phyloP scores from a whole-genome alignment of 208 protist species.

The Leishmania martiniquensis region DNA sequence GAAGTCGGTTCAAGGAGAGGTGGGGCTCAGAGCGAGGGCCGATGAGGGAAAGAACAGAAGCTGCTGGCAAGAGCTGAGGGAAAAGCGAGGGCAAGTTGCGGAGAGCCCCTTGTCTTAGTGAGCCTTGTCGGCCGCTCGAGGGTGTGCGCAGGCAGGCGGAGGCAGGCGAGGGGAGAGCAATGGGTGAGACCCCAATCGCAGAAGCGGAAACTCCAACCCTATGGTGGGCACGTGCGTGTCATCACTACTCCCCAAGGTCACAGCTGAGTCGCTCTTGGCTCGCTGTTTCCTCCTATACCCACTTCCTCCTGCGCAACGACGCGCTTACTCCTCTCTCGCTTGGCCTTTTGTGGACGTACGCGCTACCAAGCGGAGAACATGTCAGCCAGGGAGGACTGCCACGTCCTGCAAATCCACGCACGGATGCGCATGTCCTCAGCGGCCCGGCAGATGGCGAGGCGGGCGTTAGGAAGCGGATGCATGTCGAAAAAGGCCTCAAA shows the following conservation, averaged over 20 bases:
- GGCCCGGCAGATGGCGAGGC: constrained; percentile 70
- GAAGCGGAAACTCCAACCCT: neutral
- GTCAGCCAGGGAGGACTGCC: constrained; percentile 33
- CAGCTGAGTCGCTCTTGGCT: neutral
- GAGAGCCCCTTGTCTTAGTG: neutral
- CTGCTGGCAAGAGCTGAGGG: too few species aligned
- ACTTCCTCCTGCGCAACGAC: neutral
- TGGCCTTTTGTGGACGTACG: neutral
- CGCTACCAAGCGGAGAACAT: constrained; percentile 19
- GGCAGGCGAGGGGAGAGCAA: neutral
- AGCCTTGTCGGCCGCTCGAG: neutral
- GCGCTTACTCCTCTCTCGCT: neutral
- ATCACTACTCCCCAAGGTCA: neutral
- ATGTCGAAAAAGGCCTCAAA: constrained; percentile 75
- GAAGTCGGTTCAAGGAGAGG: too few species aligned
- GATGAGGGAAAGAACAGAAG: too few species aligned
- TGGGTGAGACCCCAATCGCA: too few species aligned
- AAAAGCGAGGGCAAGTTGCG: neutral
- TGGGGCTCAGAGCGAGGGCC: too few species aligned
- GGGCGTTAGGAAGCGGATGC: constrained; percentile 76
- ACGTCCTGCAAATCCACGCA: constrained; percentile 63
- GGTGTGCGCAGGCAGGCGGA: neutral
- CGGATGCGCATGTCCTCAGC: constrained; percentile 68
- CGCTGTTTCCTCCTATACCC: neutral
- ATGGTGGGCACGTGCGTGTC: neutral